Conservation (phyloP, 768 basidiomycete species). For the Pulveroboletus sp. region DNA sequence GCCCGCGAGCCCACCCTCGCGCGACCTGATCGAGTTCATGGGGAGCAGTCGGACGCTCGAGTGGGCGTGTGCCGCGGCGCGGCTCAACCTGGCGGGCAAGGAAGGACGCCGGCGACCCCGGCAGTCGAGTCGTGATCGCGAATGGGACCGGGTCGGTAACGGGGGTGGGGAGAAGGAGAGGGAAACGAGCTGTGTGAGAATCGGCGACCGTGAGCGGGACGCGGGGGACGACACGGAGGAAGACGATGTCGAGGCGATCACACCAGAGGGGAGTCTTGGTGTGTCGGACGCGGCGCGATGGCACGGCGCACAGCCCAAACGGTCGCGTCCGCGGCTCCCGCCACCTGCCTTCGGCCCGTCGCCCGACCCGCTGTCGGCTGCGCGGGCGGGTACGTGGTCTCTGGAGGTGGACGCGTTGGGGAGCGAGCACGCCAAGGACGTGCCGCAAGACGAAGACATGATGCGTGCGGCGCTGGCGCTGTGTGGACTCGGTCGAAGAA, state of each 20-base stretch:
- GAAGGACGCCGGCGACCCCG: slow-evolving; percentile 25
- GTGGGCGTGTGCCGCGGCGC: slow-evolving; percentile 40
- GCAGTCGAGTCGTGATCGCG: slow-evolving; percentile 9
- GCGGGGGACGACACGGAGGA: slow-evolving; percentile 53
- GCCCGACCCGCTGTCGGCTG: not conserved
- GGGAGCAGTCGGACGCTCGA: slow-evolving; percentile 28
- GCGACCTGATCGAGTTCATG: slow-evolving; percentile 29
- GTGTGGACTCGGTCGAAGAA: slow-evolving; percentile 47
- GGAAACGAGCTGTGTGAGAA: too few species aligned
- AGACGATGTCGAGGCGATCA: slow-evolving; percentile 61
- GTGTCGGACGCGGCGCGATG: slow-evolving; percentile 40
- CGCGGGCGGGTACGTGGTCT: slow-evolving; percentile 1
- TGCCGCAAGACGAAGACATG: slow-evolving; percentile 54
- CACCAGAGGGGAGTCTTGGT: slow-evolving; percentile 51
- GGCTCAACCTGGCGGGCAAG: slow-evolving; percentile 48
- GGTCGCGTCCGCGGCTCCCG: not conserved
- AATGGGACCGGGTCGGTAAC: slow-evolving; percentile 15
- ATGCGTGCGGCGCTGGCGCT: slow-evolving; percentile 68
- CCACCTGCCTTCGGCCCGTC: not conserved
- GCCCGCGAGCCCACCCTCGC: slow-evolving; percentile 31
- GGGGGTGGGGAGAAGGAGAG: too few species aligned
- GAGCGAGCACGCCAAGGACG: slow-evolving; percentile 8
- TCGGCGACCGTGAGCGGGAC: too few species aligned
- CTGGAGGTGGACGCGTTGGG: not conserved
- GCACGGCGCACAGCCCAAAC: slow-evolving; percentile 13